Base-by-base conservation (phyloP, 2,329 filamentous ascomycete species). In the Purpureocillium takamizusanense region DNA sequence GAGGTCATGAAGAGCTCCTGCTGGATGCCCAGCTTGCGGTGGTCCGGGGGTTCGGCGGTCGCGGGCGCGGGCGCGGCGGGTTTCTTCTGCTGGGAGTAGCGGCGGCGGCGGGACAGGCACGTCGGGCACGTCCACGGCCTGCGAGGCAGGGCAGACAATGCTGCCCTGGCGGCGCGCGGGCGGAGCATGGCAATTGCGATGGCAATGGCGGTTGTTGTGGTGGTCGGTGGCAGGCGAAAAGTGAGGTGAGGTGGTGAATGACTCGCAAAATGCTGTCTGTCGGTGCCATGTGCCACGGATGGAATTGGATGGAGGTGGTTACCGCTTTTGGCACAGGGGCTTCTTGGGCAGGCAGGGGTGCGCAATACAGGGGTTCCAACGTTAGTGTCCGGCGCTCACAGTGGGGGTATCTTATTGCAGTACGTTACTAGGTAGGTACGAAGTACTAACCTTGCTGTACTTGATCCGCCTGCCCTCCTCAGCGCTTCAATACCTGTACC, bases 1-100 rank as follows among this genome's bases (percentile, higher is more conserved):
- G 86, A 88, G 12, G 76, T 86, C 29, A 78, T 85, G 60, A 92
- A 94, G 30, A 94, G 76, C 49, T 84, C 77, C 51, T 92, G 86
- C 42, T 78, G 68, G 36, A 74, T 49, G 35, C 70, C 78, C 41
- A 82, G 66, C 48, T 73, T 66, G 47, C 78, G 70, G 54, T 82
- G 78, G 48, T 82, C 77, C 41, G 70, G 60, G 43, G 61, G 54
- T 37, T 62, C 56, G 31, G 50, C 51, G 41, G 46, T 48, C 38
- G 48, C 46, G 13, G n/a, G 21, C 21, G n/a, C n/a, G n/a, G 21
- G 21, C 21, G 21, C 21, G 21, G 10, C n/a, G 27, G 50, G 41
- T 37, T 42, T 37, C 32, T 52, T 50, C 37, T 54, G 43, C 37
- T 54, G 44, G 16, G 60, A 59, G 45, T 57, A 62, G 25, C 44